Base-by-base conservation (phyloP, 2,329 filamentous ascomycete genomes). In the Apiospora koreana region DNA sequence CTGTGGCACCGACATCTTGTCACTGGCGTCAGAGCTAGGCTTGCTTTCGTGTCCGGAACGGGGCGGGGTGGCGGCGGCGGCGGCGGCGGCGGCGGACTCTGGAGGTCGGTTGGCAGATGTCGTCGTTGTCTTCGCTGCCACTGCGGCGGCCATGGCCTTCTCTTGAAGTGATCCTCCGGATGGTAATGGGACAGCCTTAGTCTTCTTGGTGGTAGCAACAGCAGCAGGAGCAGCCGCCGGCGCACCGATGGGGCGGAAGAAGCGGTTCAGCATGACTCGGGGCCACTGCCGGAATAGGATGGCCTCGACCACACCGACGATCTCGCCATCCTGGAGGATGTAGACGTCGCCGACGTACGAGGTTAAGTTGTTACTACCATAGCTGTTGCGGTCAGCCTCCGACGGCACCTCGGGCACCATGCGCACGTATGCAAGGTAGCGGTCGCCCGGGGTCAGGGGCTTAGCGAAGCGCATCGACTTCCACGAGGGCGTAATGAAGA, bases 401-500 rank as follows among this genome's bases (percentile, higher is more conserved):
- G 28, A 35, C 16, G 50, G 16, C 16, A 14, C 75, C 16, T 79
- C 78, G 6, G 79, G 76, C n/a, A 80, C 74, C 81, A 83, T 83
- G 45, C 75, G 76, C 23, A 82, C 80, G 69, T 84, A 83, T 5
- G 76, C 76, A 10, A 75, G 73, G 73, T 83, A 83, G n/a, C 67
- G 73, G 18, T 72, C 79, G 8, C 79, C 78, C 1, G 76, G 71
- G 0, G 75, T 75, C 1, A 82, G 71, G 3, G 75, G 75, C 67
- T 76, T 73, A 8, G 76, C 75, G 68, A 83, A 73, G 14, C 79
- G 76, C 67, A 81, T 69, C 54, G 77, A 78, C 21, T 74, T 71
- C 80, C 81, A 83, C 10, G 81, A 81, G 45, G 81, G 81, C 65
- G 79, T 81, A 58, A 83, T 78, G 71, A 74, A 81, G 69, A 80